Evolutionary conservation across 208 protist species (phyloP).

Genomic region (Lotmaria passim): DNA sequence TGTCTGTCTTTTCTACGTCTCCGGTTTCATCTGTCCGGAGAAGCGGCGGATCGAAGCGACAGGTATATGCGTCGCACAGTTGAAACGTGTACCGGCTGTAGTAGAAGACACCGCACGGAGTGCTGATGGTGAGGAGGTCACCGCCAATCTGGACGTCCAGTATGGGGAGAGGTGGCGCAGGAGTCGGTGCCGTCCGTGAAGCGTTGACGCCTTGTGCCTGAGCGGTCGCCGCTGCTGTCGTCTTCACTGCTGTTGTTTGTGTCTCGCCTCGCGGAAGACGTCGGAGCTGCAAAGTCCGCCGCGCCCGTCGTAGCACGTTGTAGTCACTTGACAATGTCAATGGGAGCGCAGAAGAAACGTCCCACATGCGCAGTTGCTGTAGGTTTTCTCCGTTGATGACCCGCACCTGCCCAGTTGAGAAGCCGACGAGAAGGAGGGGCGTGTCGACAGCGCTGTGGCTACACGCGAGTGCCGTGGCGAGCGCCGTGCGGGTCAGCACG

Average conservation of each 20-base stretch:
- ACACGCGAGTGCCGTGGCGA: constrained; percentile 46
- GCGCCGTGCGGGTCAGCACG: constrained; percentile 36
- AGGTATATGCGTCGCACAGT: constrained; percentile 9
- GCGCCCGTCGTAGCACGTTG: too few relatives aligned
- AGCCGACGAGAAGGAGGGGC: constrained; percentile 51
- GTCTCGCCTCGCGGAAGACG: not conserved
- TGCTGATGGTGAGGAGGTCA: constrained; percentile 39
- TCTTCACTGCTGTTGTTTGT: not conserved
- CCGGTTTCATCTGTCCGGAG: not conserved
- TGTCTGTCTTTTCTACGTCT: not conserved
- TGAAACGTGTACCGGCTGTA: constrained; percentile 26
- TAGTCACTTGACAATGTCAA: too few relatives aligned
- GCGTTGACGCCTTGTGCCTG: not conserved
- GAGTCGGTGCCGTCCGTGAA: not conserved
- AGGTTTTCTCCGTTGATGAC: constrained; percentile 66
- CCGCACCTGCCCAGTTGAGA: constrained; percentile 64
- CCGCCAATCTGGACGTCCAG: constrained; percentile 40
- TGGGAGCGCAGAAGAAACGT: constrained; percentile 7
- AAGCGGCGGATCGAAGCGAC: constrained; percentile 1
- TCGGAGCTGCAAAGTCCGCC: not conserved
- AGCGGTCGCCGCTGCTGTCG: too few relatives aligned
- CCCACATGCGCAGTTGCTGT: constrained; percentile 26
- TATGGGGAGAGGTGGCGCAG: not conserved
- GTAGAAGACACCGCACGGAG: constrained; percentile 38
- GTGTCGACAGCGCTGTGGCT: constrained; percentile 38